These are phyloP conservation scores for Gossypium sturtianum DNA, from an alignment of 345 rosid species.

Conservation along the genomic window DNA sequence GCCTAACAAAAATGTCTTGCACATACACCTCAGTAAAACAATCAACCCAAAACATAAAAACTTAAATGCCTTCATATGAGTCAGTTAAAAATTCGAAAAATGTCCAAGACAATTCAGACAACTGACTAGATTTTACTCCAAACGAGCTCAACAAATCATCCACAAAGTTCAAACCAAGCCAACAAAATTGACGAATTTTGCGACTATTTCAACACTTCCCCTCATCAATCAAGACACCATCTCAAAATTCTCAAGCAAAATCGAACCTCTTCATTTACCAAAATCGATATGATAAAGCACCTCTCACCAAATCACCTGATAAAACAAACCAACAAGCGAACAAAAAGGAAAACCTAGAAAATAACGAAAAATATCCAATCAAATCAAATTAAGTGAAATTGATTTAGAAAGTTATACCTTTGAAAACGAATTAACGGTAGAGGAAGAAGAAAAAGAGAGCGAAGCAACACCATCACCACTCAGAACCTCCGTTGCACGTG, in stretches of 20 bases:
- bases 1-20: background rate
- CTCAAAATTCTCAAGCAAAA: background rate
- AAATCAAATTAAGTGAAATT: background rate
- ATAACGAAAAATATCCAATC: background rate
- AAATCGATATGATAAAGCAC: background rate
- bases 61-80: background rate
- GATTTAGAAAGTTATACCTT: conserved; percentile 39
- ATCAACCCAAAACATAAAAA: background rate
- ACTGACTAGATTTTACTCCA: background rate
- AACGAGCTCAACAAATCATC: background rate
- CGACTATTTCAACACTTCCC: background rate
- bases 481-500: conserved; percentile 44
- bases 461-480: conserved; percentile 37
- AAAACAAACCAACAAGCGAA: background rate
- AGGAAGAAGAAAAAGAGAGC: conserved; percentile 29
- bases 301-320: background rate
- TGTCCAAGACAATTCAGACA: background rate
- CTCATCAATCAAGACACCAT: background rate
- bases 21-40: background rate
- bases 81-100: background rate
- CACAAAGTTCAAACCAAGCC: background rate
- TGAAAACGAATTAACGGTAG: conserved; percentile 41
- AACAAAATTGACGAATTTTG: background rate
- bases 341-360: background rate
- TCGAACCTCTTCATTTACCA: background rate